Conservation (phyloP, 1,284 basidiomycete genomes). For the Neonothopanus nambi region DNA sequence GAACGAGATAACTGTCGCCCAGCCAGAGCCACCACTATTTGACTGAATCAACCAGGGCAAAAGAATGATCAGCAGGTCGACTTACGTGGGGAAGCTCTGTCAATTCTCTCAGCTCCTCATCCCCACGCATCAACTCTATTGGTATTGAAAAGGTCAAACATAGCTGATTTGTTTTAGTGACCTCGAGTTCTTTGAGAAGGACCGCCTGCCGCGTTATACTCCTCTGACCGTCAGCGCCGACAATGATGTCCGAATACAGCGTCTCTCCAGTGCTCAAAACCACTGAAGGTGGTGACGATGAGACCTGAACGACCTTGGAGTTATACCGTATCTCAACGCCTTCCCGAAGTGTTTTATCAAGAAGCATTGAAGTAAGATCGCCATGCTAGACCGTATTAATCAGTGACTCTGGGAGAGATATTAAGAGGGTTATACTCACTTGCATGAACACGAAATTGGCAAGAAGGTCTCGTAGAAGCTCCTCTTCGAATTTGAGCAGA, state of each 20-base stretch:
- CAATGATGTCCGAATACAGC: slow-evolving; percentile 46
- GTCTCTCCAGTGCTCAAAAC: slow-evolving; percentile 40
- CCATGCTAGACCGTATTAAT: slow-evolving; percentile 45
- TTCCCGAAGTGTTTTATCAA: slow-evolving; percentile 44
- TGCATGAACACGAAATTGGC: slow-evolving; percentile 39
- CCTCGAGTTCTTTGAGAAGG: slow-evolving; percentile 23
- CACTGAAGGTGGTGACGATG: slow-evolving; percentile 38
- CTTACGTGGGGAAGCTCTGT: slow-evolving; percentile 32
- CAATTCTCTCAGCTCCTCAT: slow-evolving; percentile 36
- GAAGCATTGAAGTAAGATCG: slow-evolving; percentile 54
- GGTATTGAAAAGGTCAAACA: slow-evolving; percentile 39
- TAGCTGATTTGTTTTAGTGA: slow-evolving; percentile 35
- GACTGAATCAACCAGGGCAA: background rate
- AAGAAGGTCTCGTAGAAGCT: slow-evolving; percentile 36
- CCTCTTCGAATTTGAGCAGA: slow-evolving; percentile 34
- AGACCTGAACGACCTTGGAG: slow-evolving; percentile 42
- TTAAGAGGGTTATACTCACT: slow-evolving; percentile 26
- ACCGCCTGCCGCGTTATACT: slow-evolving; percentile 53
- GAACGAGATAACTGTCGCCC: slow-evolving; percentile 33
- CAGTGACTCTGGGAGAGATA: background rate
- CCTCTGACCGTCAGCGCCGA: slow-evolving; percentile 57
- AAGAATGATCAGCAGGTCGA: slow-evolving; percentile 3
- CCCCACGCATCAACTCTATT: slow-evolving; percentile 30
- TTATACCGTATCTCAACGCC: slow-evolving; percentile 52
- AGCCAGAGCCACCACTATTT: slow-evolving; percentile 39